Percentiles rank a stretch among this genome's conserved stretches.
Evolutionary conservation across 805 yeast genomes (phyloP).

Genomic region (Blastobotrys robertii): DNA sequence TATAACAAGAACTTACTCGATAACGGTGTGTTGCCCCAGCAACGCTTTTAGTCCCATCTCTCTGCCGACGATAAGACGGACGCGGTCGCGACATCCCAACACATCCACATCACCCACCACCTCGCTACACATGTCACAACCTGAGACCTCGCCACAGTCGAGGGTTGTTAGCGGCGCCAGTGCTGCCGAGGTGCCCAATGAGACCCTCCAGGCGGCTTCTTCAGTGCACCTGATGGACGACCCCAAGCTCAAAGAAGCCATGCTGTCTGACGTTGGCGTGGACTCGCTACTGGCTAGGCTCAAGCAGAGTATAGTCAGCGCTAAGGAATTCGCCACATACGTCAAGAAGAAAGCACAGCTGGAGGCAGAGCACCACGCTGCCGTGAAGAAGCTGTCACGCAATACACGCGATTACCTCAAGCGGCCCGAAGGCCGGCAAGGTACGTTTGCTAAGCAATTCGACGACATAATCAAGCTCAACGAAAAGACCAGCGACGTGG

Average conservation of each 20-base stretch:
- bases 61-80: too few species aligned
- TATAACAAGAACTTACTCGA: too few species aligned
- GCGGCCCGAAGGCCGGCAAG: conserved; percentile 42
- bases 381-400: conserved; percentile 59
- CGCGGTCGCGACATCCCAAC: too few species aligned
- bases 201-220: background rate
- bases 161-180: background rate
- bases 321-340: conserved; percentile 77
- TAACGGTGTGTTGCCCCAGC: too few species aligned
- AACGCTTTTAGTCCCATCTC: too few species aligned
- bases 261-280: conserved; percentile 43
- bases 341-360: conserved; percentile 66
- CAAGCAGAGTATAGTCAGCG: conserved; percentile 69
- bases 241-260: conserved; percentile 26
- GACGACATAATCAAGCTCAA: conserved; percentile 67
- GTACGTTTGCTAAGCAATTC: conserved; percentile 56
- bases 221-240: conserved; percentile 24
- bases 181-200: background rate
- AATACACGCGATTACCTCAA: conserved; percentile 43
- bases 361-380: conserved; percentile 71
- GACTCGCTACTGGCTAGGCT: conserved; percentile 62
- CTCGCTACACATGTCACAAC: too few species aligned
- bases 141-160: too few species aligned
- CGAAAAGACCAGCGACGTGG: conserved; percentile 64
- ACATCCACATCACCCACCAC: too few species aligned